phyloP scores from a whole-genome alignment of 2,329 filamentous ascomycete genomes.

The Fusarium palustre region DNA sequence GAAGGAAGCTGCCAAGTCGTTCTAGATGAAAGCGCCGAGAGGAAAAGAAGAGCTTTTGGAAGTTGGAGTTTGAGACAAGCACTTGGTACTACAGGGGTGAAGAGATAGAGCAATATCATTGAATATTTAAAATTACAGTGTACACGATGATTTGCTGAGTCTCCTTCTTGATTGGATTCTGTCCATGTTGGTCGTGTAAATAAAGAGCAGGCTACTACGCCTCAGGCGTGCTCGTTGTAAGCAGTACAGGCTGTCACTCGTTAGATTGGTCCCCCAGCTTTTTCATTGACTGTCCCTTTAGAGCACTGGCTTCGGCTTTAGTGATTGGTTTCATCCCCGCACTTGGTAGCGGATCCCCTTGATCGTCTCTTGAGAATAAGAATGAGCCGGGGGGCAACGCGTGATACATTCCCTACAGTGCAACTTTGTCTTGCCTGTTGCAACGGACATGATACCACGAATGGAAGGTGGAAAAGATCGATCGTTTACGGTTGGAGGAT shows the following conservation, averaged over 20 bases:
- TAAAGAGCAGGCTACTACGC: conserved; percentile 3
- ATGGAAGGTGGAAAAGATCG: conserved; percentile 41
- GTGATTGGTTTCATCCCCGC: conserved; percentile 28
- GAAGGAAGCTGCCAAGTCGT: conserved; percentile 16
- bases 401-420: conserved; percentile 20
- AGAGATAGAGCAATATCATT: background rate
- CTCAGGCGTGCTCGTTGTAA: background rate
- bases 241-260: no score
- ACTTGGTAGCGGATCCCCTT: conserved; percentile 25
- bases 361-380: background rate
- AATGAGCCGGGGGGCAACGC: conserved; percentile 14
- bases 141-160: background rate
- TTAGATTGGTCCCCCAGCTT: conserved; percentile 10
- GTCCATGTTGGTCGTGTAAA: conserved; percentile 1
- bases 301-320: background rate
- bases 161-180: background rate
- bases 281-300: background rate
- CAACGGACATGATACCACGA: conserved; percentile 35
- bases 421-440: conserved; percentile 3
- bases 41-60: background rate
- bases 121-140: background rate
- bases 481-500: conserved; percentile 24
- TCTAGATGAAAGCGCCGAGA: conserved; percentile 14
- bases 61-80: background rate
- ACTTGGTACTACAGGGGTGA: background rate